Evolutionary conservation across 352 stramenopile species (phyloP).

Genomic region (Phytophthora tubulina): DNA sequence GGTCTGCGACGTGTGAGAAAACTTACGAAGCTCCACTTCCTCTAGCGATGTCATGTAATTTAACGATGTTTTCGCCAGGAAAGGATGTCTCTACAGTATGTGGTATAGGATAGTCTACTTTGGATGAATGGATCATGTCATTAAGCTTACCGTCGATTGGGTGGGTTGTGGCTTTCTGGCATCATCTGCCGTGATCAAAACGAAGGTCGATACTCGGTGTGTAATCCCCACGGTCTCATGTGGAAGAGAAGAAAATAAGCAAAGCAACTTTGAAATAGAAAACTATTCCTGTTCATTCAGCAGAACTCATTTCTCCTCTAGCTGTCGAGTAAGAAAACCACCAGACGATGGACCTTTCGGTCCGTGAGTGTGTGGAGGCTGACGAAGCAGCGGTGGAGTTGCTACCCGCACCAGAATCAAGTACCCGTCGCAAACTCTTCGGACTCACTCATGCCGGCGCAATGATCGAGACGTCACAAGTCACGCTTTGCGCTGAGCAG

Average conservation of each 20-base stretch:
- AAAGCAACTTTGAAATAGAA: conserved; percentile 1
- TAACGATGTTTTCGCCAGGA: too few relatives aligned
- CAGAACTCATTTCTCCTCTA: too few relatives aligned
- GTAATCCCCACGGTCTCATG: not conserved
- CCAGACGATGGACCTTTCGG: conserved; percentile 41
- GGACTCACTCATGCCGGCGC: conserved; percentile 64
- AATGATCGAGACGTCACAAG: conserved; percentile 69
- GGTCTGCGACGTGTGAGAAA: conserved; percentile 16
- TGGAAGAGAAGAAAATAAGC: too few relatives aligned
- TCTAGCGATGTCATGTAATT: too few relatives aligned
- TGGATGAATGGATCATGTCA: too few relatives aligned
- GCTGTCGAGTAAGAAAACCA: not conserved
- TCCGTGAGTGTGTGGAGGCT: conserved; percentile 54
- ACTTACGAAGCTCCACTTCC: too few relatives aligned
- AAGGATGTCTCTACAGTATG: too few relatives aligned
- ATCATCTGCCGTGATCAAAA: too few relatives aligned
- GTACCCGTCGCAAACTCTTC: conserved; percentile 64
- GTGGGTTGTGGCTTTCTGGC: too few relatives aligned
- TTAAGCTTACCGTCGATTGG: too few relatives aligned
- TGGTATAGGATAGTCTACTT: too few relatives aligned
- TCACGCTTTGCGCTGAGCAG: conserved; percentile 54
- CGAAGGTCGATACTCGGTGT: too few relatives aligned
- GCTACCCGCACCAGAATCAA: conserved; percentile 53
- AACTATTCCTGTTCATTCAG: conserved; percentile 11
- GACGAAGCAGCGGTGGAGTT: conserved; percentile 53